A percentile compares a stretch with the other conserved stretches of the same genome.
phyloP scores from a whole-genome alignment of 768 basidiomycete genomes.

The Psilocybe azurescens region DNA sequence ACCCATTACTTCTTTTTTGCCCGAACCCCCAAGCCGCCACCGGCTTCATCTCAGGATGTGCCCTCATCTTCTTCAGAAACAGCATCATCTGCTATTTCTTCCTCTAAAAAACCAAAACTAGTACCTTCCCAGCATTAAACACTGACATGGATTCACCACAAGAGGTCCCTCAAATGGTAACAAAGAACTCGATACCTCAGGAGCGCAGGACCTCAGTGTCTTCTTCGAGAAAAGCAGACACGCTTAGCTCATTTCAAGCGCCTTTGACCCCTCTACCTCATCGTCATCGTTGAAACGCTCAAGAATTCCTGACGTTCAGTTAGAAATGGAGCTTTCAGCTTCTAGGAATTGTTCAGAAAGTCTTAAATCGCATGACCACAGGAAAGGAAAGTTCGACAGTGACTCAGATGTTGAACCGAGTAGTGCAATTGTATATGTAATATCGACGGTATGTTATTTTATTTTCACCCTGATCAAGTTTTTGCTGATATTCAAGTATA shows the following conservation, averaged over 20 bases:
- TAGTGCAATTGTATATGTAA: constrained; percentile 34
- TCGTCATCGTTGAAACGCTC: constrained; percentile 23
- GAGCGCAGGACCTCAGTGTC: neutral
- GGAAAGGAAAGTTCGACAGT: constrained; percentile 42
- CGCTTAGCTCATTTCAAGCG: neutral
- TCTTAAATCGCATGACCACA: constrained; percentile 25
- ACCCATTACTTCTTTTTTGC: constrained; percentile 55
- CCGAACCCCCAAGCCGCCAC: constrained; percentile 28
- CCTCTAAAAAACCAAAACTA: neutral
- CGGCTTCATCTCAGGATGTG: constrained; percentile 18
- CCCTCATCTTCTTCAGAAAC: constrained; percentile 12
- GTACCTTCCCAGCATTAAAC: neutral
- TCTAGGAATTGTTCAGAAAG: neutral
- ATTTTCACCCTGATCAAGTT: neutral
- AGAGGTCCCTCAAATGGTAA: neutral
- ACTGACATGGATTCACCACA: no score
- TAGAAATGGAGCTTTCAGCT: neutral
- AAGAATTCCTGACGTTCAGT: constrained; percentile 17
- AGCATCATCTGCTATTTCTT: constrained; percentile 4
- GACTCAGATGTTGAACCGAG: constrained; percentile 38
- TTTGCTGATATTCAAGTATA: constrained; percentile 7
- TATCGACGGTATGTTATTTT: constrained; percentile 25
- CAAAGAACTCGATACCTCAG: neutral
- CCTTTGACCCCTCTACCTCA: neutral
- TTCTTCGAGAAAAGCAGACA: neutral